Evolutionary conservation across 768 basidiomycete genomes (phyloP), one percentile per base, ranked within the genome.

Genomic region (Mycena vulgaris): DNA sequence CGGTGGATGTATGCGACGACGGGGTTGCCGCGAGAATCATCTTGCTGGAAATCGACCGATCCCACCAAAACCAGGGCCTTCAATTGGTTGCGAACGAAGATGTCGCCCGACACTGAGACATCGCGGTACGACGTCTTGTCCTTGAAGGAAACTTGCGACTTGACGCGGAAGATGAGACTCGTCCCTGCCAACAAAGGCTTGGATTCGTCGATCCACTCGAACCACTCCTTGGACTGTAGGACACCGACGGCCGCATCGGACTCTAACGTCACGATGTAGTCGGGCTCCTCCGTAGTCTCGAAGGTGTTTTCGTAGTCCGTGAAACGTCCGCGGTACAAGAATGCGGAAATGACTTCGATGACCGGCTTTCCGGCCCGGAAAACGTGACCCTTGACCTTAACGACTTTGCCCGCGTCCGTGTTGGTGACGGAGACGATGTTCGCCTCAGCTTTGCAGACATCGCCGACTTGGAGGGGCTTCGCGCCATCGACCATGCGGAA

Each of bases 261-360:
- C 37, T 86, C 83, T 68, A 98, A 77, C 39, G 91, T 86, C 21
- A 99, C 92, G 31, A 90, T 79, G 80, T 97, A 98, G 73, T 97
- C 95, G 0, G 93, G 91, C 79, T 98, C 96, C 70, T 96, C 92
- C 49, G 92, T 87, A 16, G 92, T 92, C 81, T 98, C 96, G 81
- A 99, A 99, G 0, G 98, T 99, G 83, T 98, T 96, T 79, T 94
- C 89, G 80, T 90, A 99, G 85, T 99, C 98, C 76, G 83, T 86
- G 84, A 99, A 99, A 56, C 90, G 91, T 56, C 98, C 97, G 71
- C 98, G 95, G 84, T 98, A 99, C 48, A 99, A 88, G 93, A 99
- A 99, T 11, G 97, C 87, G 0, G 98, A 99, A 21, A 92, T 86
- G 66, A 99, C 97, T 80, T 99, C 95, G 65, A 99, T 94, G 80